Base-by-base conservation (phyloP, 352 stramenopile genomes). In the Globisporangium sylvaticum region DNA sequence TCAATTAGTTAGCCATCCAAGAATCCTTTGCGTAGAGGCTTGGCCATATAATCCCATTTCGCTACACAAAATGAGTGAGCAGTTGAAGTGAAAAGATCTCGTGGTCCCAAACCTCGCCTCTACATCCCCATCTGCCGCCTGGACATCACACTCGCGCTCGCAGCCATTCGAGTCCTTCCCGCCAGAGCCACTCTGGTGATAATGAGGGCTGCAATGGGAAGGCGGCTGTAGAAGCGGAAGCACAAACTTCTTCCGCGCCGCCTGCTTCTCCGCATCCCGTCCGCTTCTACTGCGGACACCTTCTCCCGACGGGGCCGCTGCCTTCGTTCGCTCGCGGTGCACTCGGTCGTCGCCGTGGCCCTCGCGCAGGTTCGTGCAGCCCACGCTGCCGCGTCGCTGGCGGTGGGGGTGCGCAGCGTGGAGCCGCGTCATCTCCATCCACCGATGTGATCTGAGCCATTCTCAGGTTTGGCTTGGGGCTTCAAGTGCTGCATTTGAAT, bases 301-400 rank as follows among this genome's bases (percentile, higher is more conserved):
- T 39, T 39, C 34, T 15, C 34, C 34, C 9, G 10, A 39, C 1
- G 34, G 10, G 18, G 52, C 10, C 52, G 25, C 18, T 5, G 14
- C 18, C 4, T 6, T 9, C 15, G 53, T 39, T 6, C 20, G 53
- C 7, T 58, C 53, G 15, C 24, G 10, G 9, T 14, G 50, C 24
- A 22, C 25, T 15, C 20, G 25, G 25, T 18, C 52, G 52, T 34
- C 25, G 14, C 52, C 9, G 1, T 31, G 15, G 15, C 31, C 25
- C 56, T 20, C 44, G 24, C 24, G 24, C 24, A 83, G 68, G 50
- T 83, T 83, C 3, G 73, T 83, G 64, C 61, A 72, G 22, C 68
- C 73, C 24, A 78, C 20, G 37, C 74, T 54, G 37, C 70, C 76
- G 54, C 68, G 64, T 27, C 73, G 75, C 58, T 76, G 65, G 27